Percentiles rank a stretch among this genome's conserved stretches.
Evolutionary conservation across 129 eudicot species (phyloP).

Genomic region (Centaurea solstitialis): DNA sequence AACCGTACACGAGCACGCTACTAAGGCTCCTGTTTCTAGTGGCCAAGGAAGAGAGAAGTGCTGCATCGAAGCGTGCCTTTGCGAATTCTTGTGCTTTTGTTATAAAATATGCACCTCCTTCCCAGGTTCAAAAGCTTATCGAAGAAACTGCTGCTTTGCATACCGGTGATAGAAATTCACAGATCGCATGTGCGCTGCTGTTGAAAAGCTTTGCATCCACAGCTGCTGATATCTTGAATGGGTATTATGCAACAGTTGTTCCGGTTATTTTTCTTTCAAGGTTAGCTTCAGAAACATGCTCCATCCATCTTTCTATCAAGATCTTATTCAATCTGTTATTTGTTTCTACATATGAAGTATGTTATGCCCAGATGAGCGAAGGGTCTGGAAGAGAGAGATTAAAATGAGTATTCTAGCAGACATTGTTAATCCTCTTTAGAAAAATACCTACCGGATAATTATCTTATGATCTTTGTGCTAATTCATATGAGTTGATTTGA

Average conservation of each 20-base stretch:
- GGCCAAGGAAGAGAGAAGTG: conserved; percentile 87
- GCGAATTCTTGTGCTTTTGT: conserved; percentile 93
- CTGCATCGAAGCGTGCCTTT: conserved; percentile 86
- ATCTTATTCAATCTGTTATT: background rate
- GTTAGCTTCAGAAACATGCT: conserved; percentile 36
- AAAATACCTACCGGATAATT: background rate
- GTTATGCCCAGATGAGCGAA: background rate
- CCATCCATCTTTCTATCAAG: background rate
- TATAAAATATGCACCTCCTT: conserved; percentile 65
- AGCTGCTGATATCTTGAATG: conserved; percentile 72
- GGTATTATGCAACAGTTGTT: conserved; percentile 72
- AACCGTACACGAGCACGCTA: conserved; percentile 68
- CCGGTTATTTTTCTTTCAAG: conserved; percentile 87
- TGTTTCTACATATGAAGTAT: background rate
- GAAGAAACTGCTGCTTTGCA: conserved; percentile 85
- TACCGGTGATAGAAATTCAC: conserved; percentile 81
- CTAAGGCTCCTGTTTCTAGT: conserved; percentile 82
- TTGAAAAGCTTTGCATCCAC: conserved; percentile 83
- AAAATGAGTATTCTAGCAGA: background rate
- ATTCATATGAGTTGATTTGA: background rate
- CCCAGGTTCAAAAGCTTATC: conserved; percentile 81
- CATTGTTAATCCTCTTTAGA: background rate
- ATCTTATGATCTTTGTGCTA: background rate
- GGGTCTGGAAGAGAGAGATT: background rate
- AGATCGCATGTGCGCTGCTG: conserved; percentile 78